Conservation (phyloP, 139 green algal species). For the Ulvella scutata region DNA sequence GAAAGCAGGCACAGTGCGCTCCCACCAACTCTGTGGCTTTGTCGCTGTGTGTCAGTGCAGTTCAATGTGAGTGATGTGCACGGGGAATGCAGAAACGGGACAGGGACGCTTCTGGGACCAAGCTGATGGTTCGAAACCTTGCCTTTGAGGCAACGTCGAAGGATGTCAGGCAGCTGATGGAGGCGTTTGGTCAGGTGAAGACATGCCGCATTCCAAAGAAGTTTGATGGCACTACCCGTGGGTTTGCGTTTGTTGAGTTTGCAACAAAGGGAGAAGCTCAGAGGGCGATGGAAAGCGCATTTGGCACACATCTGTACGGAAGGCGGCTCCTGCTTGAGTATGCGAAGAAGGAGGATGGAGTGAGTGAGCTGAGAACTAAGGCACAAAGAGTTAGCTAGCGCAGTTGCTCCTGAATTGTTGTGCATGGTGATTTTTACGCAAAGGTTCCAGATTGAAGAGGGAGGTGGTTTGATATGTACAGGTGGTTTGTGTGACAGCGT, state of each 20-base stretch:
- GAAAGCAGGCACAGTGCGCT: background rate
- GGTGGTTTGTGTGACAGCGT: no score
- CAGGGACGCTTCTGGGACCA: conserved; percentile 21
- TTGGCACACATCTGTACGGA: conserved; percentile 82
- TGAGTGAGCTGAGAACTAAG: background rate
- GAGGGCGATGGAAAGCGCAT: conserved; percentile 30
- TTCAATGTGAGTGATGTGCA: background rate
- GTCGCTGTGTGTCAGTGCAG: background rate
- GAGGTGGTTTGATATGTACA: no score
- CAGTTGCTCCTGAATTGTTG: no score
- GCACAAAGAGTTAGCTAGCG: no score
- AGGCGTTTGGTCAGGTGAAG: conserved; percentile 88
- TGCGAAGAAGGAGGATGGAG: conserved; percentile 49
- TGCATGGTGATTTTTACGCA: no score
- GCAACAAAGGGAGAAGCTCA: conserved; percentile 53
- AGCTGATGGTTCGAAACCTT: conserved; percentile 93
- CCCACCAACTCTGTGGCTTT: background rate
- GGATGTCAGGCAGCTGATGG: conserved; percentile 80
- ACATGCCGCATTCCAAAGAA: conserved; percentile 86
- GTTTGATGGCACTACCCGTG: conserved; percentile 88
- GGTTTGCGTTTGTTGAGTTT: conserved; percentile 89
- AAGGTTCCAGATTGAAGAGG: no score
- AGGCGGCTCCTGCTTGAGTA: conserved; percentile 78
- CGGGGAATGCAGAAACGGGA: conserved; percentile 3
- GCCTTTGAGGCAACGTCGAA: conserved; percentile 90